Evolutionary conservation across 1,139 yeast species (phyloP), one percentile per base, ranked within the genome.

Genomic region (Kodamaea anthophila): DNA sequence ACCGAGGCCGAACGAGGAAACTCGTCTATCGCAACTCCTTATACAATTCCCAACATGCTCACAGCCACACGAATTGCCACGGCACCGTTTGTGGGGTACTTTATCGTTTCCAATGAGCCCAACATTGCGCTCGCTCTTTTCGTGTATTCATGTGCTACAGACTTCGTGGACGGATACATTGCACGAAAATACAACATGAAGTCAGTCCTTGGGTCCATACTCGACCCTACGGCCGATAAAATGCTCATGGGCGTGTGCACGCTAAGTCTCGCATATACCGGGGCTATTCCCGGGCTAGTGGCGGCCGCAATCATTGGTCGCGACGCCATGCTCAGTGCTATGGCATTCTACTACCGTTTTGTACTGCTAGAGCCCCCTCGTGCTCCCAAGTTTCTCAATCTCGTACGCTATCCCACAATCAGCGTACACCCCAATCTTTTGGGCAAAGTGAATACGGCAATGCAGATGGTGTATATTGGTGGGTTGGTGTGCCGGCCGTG

Each of bases 141-240:
- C 53, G 68, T 77, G 1, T 86, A 85, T 46, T 87, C 96, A 0
- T 84, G 96, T 42, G 52, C 87, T 8, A 88, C 98, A 0, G 99
- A 93, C 52, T 79, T 84, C 42, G 58, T 88, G 14, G 99, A 93
- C 53, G 98, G 99, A 0, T 84, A 60, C 47, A 74, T 93, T 41
- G 98, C 99, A 7, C 66, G 99, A 32, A 70, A 58, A 37, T 88
- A 58, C 62, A 77, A 86, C 33, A 65, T 82, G 70, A 74, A 77
- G 45, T 78, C 95, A 1, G 79, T 84, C 2, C 72, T 88, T 4
- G 99, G 99, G 0, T 82, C 96, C 0, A 80, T 93, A 13, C 63
- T 93, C 24, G 99, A 93, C 48, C 98, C 99, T 0, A 69, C 87
- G 62, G 99, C 98, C 0, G 99, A 93, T 51, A 93, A 93, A 53